Evolutionary conservation across 1,284 basidiomycete genomes (phyloP), one percentile per base, ranked within the genome.

Genomic region (Cutaneotrichosporon cyanovorans): DNA sequence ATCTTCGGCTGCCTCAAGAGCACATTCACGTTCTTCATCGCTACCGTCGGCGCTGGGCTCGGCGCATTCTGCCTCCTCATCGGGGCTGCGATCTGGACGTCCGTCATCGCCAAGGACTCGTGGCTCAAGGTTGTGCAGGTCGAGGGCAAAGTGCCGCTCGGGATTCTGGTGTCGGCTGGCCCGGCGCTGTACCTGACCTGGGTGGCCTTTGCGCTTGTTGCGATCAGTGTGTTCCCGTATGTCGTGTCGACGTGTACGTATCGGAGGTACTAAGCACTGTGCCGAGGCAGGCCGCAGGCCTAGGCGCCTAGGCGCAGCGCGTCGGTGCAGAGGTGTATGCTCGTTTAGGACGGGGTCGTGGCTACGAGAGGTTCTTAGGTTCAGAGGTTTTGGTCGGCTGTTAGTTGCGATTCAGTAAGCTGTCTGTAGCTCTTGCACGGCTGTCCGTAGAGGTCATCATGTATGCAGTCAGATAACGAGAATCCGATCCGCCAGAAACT

Each of bases 81-180:
- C 35, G 69, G 69, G 14, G 63, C 69, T 0, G 65, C 69, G 9
- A 58, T 71, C 36, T 73, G 69, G 69, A 69, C 69, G 11, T 62
- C 64, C 3, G 48, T 69, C 45, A 66, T 72, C 40, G 58, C 59
- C 35, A 68, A 70, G 51, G 61, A 69, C 54, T 45, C 54, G 11
- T 63, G 51, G 39, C 37, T 69, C 43, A 58, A 59, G 36, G 53
- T 51, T 21, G 59, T 67, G 42, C 59, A 65, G 42, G 64, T 68
- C 8, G 28, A 58, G 38, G 39, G 56, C 39, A 61, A 57, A 15
- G 50, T 46, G 20, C 42, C 45, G 9, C 55, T 70, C 19, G 69
- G 69, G 28, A 65, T 70, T 43, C 34, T 41, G 32, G 59, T 66
- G 34, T 57, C 49, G 7, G 55, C 65, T 4, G 69, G 69, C 25